These are phyloP conservation scores for Saturnispora gosingensis DNA, from an alignment of 805 yeast species.

Conservation along the genomic window DNA sequence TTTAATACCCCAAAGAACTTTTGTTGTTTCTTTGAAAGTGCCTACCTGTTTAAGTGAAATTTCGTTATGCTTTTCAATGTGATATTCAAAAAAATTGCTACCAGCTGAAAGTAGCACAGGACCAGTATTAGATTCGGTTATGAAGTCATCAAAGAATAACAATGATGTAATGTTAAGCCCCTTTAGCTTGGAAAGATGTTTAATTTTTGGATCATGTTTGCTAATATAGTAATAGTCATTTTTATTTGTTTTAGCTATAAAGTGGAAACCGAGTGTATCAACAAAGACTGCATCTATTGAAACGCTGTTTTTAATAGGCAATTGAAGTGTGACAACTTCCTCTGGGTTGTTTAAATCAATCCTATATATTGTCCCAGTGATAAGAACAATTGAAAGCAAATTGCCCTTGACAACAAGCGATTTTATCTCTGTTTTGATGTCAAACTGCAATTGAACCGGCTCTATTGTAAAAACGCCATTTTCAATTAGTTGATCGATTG, in stretches of 20 bases:
- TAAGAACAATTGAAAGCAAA: constrained; percentile 44
- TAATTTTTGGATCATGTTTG: constrained; percentile 31
- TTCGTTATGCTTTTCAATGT: constrained; percentile 37
- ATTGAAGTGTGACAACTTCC: constrained; percentile 35
- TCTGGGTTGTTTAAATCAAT: constrained; percentile 62
- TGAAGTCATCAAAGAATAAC: constrained; percentile 27
- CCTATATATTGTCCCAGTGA: constrained; percentile 45
- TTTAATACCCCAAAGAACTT: not conserved
- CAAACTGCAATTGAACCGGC: constrained; percentile 27
- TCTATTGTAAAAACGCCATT: not conserved
- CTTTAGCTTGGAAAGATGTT: constrained; percentile 37
- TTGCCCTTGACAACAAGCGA: constrained; percentile 48
- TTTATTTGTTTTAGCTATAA: constrained; percentile 38
- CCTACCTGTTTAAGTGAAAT: constrained; percentile 24
- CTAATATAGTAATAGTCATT: constrained; percentile 42
- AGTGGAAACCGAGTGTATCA: constrained; percentile 44
- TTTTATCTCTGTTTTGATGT: constrained; percentile 29
- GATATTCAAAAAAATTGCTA: constrained; percentile 41
- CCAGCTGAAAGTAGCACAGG: constrained; percentile 41
- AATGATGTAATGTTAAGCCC: constrained; percentile 36
- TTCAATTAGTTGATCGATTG: not conserved
- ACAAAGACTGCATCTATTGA: constrained; percentile 31
- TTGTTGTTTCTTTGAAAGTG: not conserved
- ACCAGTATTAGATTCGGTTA: constrained; percentile 30
- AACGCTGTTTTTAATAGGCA: constrained; percentile 19